phyloP scores from a whole-genome alignment of 495 filamentous ascomycete genomes.

The Cladorrhinum samala region DNA sequence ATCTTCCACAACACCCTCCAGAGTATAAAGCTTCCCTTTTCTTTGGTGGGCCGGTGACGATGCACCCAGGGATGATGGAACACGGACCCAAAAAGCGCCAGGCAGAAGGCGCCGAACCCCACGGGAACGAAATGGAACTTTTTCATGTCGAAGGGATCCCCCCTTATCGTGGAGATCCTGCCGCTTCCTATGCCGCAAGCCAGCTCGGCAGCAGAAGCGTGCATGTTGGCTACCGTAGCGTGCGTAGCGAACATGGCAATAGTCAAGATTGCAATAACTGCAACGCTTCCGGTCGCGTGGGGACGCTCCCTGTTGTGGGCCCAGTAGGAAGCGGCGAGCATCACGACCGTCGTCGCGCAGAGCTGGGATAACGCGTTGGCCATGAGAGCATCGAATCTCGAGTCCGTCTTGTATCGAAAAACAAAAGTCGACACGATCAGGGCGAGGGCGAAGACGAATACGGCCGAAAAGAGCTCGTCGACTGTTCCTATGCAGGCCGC shows the following conservation, averaged over 20 bases:
- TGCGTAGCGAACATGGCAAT: conserved; percentile 16
- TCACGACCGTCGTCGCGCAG: conserved; percentile 15
- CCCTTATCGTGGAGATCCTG: not conserved
- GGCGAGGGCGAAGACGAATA: conserved; percentile 15
- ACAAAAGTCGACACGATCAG: conserved; percentile 17
- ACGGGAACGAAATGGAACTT: conserved; percentile 13
- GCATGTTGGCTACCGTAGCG: conserved; percentile 11
- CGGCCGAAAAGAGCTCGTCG: conserved; percentile 15
- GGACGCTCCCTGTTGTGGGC: conserved; percentile 9
- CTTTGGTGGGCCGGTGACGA: not conserved
- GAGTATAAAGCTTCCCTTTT: not conserved
- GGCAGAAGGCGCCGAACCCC: conserved; percentile 10
- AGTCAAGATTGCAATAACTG: conserved; percentile 7
- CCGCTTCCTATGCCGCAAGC: conserved; percentile 11
- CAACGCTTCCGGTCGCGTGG: conserved; percentile 8
- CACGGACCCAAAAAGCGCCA: conserved; percentile 10
- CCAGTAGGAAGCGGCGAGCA: conserved; percentile 18
- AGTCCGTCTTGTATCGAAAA: conserved; percentile 16
- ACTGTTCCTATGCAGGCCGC: conserved; percentile 10
- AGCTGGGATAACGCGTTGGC: conserved; percentile 17
- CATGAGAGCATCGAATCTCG: conserved; percentile 20
- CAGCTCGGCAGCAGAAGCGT: conserved; percentile 11
- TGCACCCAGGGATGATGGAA: conserved; percentile 13
- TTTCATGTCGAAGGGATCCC: conserved; percentile 10
- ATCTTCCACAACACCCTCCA: conserved; percentile 4